Evolutionary conservation across 2,329 filamentous ascomycete genomes (phyloP), one percentile per base, ranked within the genome.

Genomic region (Stachybotrys echinatus): DNA sequence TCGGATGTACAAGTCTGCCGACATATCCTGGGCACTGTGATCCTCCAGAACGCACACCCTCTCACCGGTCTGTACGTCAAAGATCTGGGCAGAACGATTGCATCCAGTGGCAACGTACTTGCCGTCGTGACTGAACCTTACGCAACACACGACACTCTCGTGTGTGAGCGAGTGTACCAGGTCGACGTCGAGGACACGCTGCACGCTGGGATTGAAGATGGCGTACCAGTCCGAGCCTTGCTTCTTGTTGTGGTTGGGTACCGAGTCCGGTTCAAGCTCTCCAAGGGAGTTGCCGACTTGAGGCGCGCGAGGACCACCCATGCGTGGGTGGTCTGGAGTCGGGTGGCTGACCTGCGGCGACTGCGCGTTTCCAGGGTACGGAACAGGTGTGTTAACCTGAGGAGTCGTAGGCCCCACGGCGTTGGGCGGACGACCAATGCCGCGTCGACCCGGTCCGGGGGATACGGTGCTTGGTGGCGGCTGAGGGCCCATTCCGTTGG

Each of bases 31-130:
- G 43, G 91, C 89, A 43, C 80, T 87, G 59, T 92, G 88, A 61
- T 99, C 94, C 68, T 96, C 90, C 31, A 97, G 76, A 52, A 94
- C 87, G 58, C 89, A 94, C 48, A 97, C 84, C 67, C 92, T 94
- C 59, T 89, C 83, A 50, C 94, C 94, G 17, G 83, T 88, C 61
- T 83, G 79, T 40, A 97, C 92, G 57, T 99, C 94, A 68, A 94
- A 99, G 61, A 99, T 99, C 71, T 97, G 92, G n/a, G 94, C 94
- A n/a, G 91, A 96, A 55, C 92, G 80, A 71, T 99, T 99, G 77
- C 94, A 97, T 42, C 94, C 94, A 5, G 94, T 99, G 7, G 94
- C 94, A 49, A 99, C 88, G 60, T 89, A 96, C 65, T 95, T 92
- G 58, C 94, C 94, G 64, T 99, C 94, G 49, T 88, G 83, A 66